phyloP scores from a whole-genome alignment of 2,329 filamentous ascomycete species.

The Westerdykella sp. region DNA sequence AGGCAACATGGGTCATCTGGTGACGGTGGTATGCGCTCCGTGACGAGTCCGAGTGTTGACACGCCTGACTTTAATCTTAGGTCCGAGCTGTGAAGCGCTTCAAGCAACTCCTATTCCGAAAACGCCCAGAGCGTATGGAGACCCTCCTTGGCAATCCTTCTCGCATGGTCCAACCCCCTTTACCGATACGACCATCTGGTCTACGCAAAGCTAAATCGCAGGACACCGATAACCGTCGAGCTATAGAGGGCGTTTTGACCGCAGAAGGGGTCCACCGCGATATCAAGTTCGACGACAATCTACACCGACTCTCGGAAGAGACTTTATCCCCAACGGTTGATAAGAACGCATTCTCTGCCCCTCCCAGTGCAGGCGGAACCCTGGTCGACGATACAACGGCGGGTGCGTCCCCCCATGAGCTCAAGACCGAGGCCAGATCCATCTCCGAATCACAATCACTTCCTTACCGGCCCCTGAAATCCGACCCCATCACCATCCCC shows the following conservation, averaged over 20 bases:
- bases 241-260: conserved; percentile 46
- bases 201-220: conserved; percentile 45
- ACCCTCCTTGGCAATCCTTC: conserved; percentile 55
- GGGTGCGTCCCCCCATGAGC: conserved; percentile 9
- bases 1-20: conserved; percentile 75
- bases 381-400: neutral
- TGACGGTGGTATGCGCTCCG: conserved; percentile 61
- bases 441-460: conserved; percentile 28
- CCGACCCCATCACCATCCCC: conserved; percentile 18
- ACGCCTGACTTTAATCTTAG: conserved; percentile 37
- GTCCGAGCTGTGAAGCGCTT: conserved; percentile 90
- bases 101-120: conserved; percentile 63
- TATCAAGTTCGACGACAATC: conserved; percentile 32
- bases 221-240: conserved; percentile 47
- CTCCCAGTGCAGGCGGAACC: no score
- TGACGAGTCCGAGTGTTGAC: neutral
- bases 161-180: conserved; percentile 53
- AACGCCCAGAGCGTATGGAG: conserved; percentile 50
- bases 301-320: conserved; percentile 11
- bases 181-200: conserved; percentile 43
- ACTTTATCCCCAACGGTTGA: neutral
- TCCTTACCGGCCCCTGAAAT: conserved; percentile 23
- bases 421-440: conserved; percentile 18
- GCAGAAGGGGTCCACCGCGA: conserved; percentile 50
- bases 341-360: neutral